phyloP scores from a whole-genome alignment of 2,329 filamentous ascomycete genomes.

The Cyphellophora attinorum region DNA sequence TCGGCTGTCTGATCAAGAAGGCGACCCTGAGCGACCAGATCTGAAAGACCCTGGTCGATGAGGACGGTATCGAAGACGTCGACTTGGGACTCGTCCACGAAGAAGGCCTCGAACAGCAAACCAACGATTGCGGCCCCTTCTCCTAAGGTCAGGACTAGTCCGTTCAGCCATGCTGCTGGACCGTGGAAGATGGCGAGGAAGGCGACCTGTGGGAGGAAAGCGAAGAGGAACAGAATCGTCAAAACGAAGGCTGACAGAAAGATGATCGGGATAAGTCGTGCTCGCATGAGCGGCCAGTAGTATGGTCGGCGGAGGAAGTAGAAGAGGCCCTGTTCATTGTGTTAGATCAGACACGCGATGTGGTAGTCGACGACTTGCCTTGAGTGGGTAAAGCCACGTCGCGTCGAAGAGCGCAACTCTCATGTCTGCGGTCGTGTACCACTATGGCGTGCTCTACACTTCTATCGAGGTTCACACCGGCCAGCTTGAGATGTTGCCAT shows the following conservation, averaged over 20 bases:
- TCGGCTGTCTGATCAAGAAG: conserved; percentile 54
- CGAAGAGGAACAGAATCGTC: conserved; percentile 74
- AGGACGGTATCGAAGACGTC: conserved; percentile 80
- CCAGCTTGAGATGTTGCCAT: too few relatives aligned
- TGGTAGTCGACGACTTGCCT: conserved; percentile 23
- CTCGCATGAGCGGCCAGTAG: conserved; percentile 70
- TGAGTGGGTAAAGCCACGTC: conserved; percentile 39
- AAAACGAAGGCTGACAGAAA: conserved; percentile 78
- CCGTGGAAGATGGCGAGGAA: conserved; percentile 87
- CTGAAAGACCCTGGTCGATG: conserved; percentile 61
- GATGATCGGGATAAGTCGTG: conserved; percentile 69
- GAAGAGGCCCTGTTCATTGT: conserved; percentile 56
- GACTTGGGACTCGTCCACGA: conserved; percentile 68
- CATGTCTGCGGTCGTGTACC: conserved; percentile 5
- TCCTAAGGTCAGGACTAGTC: conserved; percentile 69
- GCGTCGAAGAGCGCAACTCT: conserved; percentile 15
- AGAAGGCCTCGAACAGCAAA: conserved; percentile 67
- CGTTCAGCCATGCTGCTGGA: conserved; percentile 78
- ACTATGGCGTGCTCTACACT: too few relatives aligned
- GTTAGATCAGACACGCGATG: neutral
- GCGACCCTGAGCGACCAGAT: conserved; percentile 59
- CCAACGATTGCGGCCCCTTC: conserved; percentile 54
- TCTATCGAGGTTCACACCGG: too few relatives aligned
- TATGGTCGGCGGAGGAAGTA: conserved; percentile 71
- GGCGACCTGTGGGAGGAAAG: conserved; percentile 80